These are phyloP conservation scores for Aspergillus versicolor DNA, from an alignment of 2,329 filamentous ascomycete species.

Conservation along the genomic window DNA sequence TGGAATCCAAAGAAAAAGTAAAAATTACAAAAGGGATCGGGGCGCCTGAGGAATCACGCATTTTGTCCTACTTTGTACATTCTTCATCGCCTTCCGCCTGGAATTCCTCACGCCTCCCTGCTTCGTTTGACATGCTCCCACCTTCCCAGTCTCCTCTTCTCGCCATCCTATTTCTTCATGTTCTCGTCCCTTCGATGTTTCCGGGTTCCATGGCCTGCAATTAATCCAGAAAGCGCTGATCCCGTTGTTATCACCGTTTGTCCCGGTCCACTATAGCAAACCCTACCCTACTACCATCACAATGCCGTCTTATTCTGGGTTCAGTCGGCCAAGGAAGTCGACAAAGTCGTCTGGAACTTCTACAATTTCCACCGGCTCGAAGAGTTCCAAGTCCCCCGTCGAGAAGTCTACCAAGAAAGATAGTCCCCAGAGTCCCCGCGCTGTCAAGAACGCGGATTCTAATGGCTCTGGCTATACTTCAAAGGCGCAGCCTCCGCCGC, in stretches of 20 bases:
- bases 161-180: conserved; percentile 14
- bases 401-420: conserved; percentile 20
- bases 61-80: conserved; percentile 20
- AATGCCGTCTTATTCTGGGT: conserved; percentile 30
- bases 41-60: background rate
- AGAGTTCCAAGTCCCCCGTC: conserved; percentile 17
- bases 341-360: conserved; percentile 29
- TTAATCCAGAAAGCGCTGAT: background rate
- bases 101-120: conserved; percentile 9
- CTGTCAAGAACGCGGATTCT: conserved; percentile 16
- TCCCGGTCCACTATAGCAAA: background rate
- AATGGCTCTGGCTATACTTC: conserved; percentile 15
- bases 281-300: conserved; percentile 19
- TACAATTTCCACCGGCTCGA: conserved; percentile 20
- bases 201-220: conserved; percentile 12
- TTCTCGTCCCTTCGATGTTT: conserved; percentile 1
- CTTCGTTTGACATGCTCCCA: conserved; percentile 21
- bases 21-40: conserved; percentile 2
- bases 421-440: conserved; percentile 1
- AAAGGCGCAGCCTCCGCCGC: conserved; percentile 18
- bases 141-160: conserved; percentile 8
- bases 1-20: conserved; percentile 6
- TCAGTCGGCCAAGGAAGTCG: conserved; percentile 25
- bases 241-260: background rate
- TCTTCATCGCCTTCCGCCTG: conserved; percentile 11